Evolutionary conservation across 345 rosid genomes (phyloP).

Genomic region (Sapria himalayana): DNA sequence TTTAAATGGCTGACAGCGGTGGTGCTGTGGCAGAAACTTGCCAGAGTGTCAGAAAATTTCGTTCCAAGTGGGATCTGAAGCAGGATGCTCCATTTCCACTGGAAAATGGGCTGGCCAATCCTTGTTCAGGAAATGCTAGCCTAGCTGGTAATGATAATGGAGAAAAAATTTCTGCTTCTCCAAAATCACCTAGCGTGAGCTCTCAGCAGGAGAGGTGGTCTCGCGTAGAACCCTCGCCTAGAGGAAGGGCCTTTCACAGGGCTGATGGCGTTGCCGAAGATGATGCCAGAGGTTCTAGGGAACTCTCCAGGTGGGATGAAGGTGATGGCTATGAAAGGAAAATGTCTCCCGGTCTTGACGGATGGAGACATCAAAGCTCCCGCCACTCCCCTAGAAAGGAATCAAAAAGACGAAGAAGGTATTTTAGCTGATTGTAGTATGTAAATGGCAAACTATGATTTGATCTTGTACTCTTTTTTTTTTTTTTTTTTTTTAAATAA

Average conservation of each 20-base stretch:
- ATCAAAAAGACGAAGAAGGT: conserved; percentile 40
- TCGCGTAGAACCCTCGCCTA: conserved; percentile 28
- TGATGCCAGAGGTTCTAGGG: conserved; percentile 12
- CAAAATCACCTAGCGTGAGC: conserved; percentile 14
- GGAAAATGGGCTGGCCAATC: conserved; percentile 15
- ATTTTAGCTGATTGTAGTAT: too few species aligned
- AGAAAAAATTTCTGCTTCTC: conserved; percentile 24
- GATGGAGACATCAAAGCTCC: conserved; percentile 37
- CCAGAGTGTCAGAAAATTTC: conserved; percentile 32
- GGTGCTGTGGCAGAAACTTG: conserved; percentile 25
- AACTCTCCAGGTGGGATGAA: conserved; percentile 17
- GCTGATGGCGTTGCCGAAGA: conserved; percentile 20
- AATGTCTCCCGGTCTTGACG: conserved; percentile 71
- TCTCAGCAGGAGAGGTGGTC: conserved; percentile 19
- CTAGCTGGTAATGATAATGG: conserved; percentile 19
- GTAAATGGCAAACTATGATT: too few species aligned
- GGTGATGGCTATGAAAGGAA: conserved; percentile 30
- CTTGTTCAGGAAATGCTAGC: conserved; percentile 24
- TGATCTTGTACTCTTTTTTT: too few species aligned
- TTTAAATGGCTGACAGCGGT: conserved; percentile 8
- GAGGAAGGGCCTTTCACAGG: conserved; percentile 31
- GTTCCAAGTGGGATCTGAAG: conserved; percentile 66
- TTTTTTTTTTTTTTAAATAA: conserved; percentile 1
- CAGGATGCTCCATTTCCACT: conserved; percentile 30
- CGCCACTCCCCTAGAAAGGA: conserved; percentile 43